A percentile compares a stretch with the other conserved stretches of the same genome.
phyloP scores from a whole-genome alignment of 1,284 basidiomycete genomes.

The Apiotrichum gamsii region DNA sequence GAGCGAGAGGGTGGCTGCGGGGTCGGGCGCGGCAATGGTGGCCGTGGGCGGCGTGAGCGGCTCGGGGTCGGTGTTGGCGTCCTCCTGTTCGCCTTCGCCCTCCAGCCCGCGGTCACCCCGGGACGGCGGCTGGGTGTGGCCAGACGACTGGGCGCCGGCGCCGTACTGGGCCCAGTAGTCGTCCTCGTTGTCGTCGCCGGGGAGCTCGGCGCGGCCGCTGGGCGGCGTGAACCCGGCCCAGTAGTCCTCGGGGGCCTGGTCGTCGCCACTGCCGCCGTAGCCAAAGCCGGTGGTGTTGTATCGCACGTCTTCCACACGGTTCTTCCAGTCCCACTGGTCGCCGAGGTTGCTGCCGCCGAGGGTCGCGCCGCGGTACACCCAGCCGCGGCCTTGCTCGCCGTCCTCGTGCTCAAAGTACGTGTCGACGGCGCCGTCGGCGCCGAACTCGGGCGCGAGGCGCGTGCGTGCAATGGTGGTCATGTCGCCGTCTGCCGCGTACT shows the following conservation, averaged over 20 bases:
- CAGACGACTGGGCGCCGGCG: slow-evolving; percentile 8
- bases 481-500: slow-evolving; percentile 19
- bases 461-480: slow-evolving; percentile 9
- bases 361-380: slow-evolving; percentile 29
- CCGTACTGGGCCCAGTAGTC: slow-evolving; percentile 41
- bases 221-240: slow-evolving; percentile 29
- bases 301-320: slow-evolving; percentile 4
- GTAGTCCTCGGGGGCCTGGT: slow-evolving; percentile 21
- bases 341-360: not conserved
- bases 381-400: slow-evolving; percentile 23
- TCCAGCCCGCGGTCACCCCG: too few relatives aligned
- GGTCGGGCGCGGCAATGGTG: slow-evolving; percentile 3
- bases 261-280: slow-evolving; percentile 1
- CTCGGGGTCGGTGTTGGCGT: not conserved
- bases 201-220: slow-evolving; percentile 1
- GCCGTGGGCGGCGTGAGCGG: slow-evolving; percentile 7
- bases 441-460: slow-evolving; percentile 2
- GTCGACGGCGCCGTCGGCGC: slow-evolving; percentile 6
- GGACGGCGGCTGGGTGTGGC: too few relatives aligned
- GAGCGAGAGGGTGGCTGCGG: slow-evolving; percentile 7
- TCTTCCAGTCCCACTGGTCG: slow-evolving; percentile 5
- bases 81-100: not conserved
- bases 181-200: slow-evolving; percentile 23
- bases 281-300: not conserved
- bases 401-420: slow-evolving; percentile 14